Evolutionary conservation across 108 stramenopile species (phyloP), one percentile per base, ranked within the genome.

Genomic region (Craspedostauros australis): DNA sequence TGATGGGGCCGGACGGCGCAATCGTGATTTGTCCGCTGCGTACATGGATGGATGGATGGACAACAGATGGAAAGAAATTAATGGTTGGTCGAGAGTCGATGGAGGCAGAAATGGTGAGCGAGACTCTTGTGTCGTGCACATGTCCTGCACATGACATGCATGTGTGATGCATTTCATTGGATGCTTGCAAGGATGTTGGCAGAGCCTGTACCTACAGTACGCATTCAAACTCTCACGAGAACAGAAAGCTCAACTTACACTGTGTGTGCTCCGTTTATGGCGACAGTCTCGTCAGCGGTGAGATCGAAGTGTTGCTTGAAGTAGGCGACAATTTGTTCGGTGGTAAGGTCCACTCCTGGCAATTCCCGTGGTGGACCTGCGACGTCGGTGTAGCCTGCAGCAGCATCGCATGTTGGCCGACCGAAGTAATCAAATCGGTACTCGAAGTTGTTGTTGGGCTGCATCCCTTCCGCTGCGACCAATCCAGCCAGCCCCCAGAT

Each of bases 201-300:
- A 47, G 72, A 75, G 30, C 80, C 80, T 47, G 30, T 18, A 58
- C 77, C 68, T 18, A 52, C 53, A 16, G 48, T 41, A 50, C 48
- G 66, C 46, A 64, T 69, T 24, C n/a, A n/a, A n/a, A n/a, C n/a
- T n/a, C n/a, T n/a, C n/a, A n/a, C n/a, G n/a, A n/a, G n/a, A n/a
- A n/a, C n/a, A n/a, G n/a, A n/a, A n/a, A n/a, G n/a, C n/a, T n/a
- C n/a, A n/a, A 43, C 42, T 6, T 70, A 76, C n/a, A 75, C 57
- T 11, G 70, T 37, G 32, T 81, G 80, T 0, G 76, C 80, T 32
- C 80, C 80, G 76, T 77, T 77, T 34, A 82, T 58, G 9, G 71
- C 73, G 5, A 67, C 69, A 5, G 66, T 72, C 57, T 82, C 61
- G 36, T 68, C 53, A 1, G 48, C 38, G 47, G 11, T 33, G 25